Conservation (phyloP, 257 asterid genomes). For the Voacanga thouarsii region DNA sequence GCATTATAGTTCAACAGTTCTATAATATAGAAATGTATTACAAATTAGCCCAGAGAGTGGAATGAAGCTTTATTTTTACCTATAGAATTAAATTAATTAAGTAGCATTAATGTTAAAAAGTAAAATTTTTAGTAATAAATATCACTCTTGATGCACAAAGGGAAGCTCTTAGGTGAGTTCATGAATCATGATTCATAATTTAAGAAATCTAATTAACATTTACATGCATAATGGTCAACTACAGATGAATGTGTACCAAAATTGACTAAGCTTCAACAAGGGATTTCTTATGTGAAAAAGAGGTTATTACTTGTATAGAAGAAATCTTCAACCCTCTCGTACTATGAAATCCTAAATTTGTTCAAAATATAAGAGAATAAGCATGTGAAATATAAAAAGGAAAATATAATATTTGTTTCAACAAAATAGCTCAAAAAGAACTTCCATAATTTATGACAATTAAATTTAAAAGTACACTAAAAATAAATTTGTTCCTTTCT, state of each 20-base stretch:
- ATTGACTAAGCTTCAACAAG: not conserved
- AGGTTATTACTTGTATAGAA: conserved; percentile 71
- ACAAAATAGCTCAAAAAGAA: not conserved
- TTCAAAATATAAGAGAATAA: conserved; percentile 17
- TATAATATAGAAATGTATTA: not conserved
- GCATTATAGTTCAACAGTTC: not conserved
- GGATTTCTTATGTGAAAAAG: not conserved
- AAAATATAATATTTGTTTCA: not conserved
- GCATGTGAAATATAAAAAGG: not conserved
- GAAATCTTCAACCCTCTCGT: conserved; percentile 80
- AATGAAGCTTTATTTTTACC: not conserved
- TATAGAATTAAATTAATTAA: not conserved
- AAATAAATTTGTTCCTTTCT: not conserved
- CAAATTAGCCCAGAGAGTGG: not conserved
- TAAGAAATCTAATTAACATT: not conserved
- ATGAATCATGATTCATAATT: not conserved
- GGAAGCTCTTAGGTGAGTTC: not conserved
- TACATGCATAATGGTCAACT: not conserved
- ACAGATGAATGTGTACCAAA: not conserved
- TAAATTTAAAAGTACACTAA: no score
- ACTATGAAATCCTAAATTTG: conserved; percentile 70
- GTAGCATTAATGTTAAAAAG: not conserved
- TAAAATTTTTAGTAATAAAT: not conserved
- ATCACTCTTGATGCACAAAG: not conserved
- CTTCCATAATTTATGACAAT: no score